Base-by-base conservation (phyloP, 345 rosid genomes). In the Boechera stricta region DNA sequence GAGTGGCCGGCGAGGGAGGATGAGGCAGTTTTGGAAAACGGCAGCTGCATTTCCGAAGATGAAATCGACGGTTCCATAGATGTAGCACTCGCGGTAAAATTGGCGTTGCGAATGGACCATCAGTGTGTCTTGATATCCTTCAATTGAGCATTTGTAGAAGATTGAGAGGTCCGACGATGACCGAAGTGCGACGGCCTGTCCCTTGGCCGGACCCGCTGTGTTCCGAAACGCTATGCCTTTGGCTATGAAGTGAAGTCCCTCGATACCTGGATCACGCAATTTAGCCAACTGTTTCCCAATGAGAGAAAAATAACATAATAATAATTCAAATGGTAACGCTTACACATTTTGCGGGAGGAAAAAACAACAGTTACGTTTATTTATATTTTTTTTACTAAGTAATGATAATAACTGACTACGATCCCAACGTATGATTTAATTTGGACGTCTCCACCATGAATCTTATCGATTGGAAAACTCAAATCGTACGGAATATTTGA, bases 31-130 rank as follows among this genome's bases (percentile, higher is more conserved):
- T 42, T 94, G 98, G 24, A 94, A 74, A 0, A 90, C 97, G 0
- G 73, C 95, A 0, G 98, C 98, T 0, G 98, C 98, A 12, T 92
- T 90, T 3, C 98, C 97, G 1, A 94, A 94, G 3, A 94, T 94
- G 86, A 92, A 94, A 72, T 94, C 98, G 0, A 94, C 89, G 0
- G 98, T 90, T 64, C 98, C 98, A 4, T 89, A 92, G 2, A 94
- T 83, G 84, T 84, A 84, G 77, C 98, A 89, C 31, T 86, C 95
- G 26, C 75, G 85, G 87, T 92, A 92, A 78, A 92, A 94, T 64
- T 94, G 97, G 7, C 98, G 83, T 51, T 94, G 92, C 0, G 98
- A 90, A 58, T 90, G 98, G 47, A 85, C 86, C 79, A 89, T 85
- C 13, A 94, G 76, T 3, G 98, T 94, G 83, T 92, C 98, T 82